Base-by-base conservation (phyloP, 495 filamentous ascomycete species). In the Annulohypoxylon moriforme region DNA sequence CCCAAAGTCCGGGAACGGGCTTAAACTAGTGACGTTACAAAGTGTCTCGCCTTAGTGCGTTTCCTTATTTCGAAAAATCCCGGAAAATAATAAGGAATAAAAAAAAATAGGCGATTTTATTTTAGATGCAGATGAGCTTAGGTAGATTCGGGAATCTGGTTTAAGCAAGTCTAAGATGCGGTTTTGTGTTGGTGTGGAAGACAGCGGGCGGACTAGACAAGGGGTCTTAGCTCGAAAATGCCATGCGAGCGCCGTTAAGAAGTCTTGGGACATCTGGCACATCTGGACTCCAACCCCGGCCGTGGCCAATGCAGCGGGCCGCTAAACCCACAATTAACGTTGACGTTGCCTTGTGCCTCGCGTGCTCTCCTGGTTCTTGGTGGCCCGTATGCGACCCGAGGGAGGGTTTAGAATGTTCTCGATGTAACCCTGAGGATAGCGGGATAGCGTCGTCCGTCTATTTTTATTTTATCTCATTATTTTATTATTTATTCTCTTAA, bases 181-280 rank as follows among this genome's bases (percentile, higher is more conserved):
- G 50, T 67, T 60, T 67, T 68, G 16, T 42, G 65, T 70, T 71
- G 67, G 75, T 75, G 75, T 77, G 75, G 75, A 56, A 77, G 75
- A 77, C 73, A 33, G 18, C 64, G 67, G 67, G 40, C 60, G 68
- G 60, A 75, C 75, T 77, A 77, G 75, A 77, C 75, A 77, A 77
- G 75, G 75, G 74, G 69, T 64, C 59, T 53, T 47, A 67, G 62
- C 52, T 62, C 42, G 62, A 40, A 31, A 31, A n/a, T 61, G 56
- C 44, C 44, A 53, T 55, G 33, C 38, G 27, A 42, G 60, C 62
- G 38, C 58, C 68, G 62, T 50, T 66, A 46, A 13, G n/a, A 14
- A 40, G 13, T 14, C 36, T 40, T 40, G 36, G 36, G 36, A 40
- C 11, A 4, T 40, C 4, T 13, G 52, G 16, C n/a, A 61, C 62